Base-by-base conservation (phyloP, 345 rosid genomes). In the Firmiana major region DNA sequence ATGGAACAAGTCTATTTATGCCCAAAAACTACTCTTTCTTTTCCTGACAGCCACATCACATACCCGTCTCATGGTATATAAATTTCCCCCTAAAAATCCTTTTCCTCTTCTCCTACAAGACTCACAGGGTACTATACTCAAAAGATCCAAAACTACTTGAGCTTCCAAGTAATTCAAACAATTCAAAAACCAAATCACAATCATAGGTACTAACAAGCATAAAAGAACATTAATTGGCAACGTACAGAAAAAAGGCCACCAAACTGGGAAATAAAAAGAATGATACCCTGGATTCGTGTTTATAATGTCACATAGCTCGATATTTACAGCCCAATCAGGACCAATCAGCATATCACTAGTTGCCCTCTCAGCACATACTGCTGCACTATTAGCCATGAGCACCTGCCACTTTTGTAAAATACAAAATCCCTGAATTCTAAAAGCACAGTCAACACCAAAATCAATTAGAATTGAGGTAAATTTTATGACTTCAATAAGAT, bases 301-400 rank as follows among this genome's bases (percentile, higher is more conserved):
- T 82, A 96, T 87, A 79, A 92, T 80, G 80, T 96, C 99, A 59
- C 99, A 96, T 9, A 96, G 80, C 86, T 96, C 99, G 26, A 96
- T 89, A 87, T 90, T 96, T 77, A 96, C 77, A 57, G 97, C 97
- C 99, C 99, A 96, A 76, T 96, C 99, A 0, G 99, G 99, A 78
- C 94, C 94, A 63, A 91, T 88, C 84, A 96, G 78, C 90, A 86
- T 87, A 83, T 93, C 98, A 81, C 87, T 93, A 0, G 99, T 96
- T 17, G 98, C 98, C 84, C 98, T 92, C 87, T 96, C 99, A 36
- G 97, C 99, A 80, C 92, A 92, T n/a, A 92, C 85, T 43, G 93
- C 89, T 13, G 88, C 99, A 68, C 77, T 88, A 82, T 81, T 87
- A n/a, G 94, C 91, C 98, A 93, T 94, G 76, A 57, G 62, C 3